phyloP scores from a whole-genome alignment of 768 basidiomycete species.

The Clavulina sp. region DNA sequence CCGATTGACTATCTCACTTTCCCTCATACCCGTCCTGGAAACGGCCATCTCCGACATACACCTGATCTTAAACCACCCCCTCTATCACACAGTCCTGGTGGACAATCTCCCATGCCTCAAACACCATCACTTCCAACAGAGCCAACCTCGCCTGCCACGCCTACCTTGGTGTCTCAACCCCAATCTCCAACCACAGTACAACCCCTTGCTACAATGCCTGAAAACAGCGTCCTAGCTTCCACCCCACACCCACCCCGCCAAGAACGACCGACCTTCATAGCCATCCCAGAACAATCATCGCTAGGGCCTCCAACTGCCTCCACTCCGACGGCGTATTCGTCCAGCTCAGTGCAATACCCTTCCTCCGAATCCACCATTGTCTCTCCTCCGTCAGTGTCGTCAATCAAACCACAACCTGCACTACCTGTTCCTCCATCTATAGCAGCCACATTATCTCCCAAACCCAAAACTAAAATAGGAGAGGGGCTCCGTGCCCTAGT shows the following conservation, averaged over 20 bases:
- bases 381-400: background rate
- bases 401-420: background rate
- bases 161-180: no score
- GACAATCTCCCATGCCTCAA: no score
- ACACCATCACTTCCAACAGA: no score
- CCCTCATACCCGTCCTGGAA: no score
- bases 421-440: background rate
- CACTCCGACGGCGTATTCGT: background rate
- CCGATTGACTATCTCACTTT: no score
- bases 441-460: no score
- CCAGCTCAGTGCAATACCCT: background rate
- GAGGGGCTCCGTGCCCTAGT: slow-evolving; percentile 11
- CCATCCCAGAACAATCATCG: no score
- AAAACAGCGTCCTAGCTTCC: background rate
- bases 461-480: background rate
- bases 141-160: no score
- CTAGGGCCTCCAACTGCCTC: background rate
- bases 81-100: no score
- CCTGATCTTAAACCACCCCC: no score
- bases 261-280: no score
- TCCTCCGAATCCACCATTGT: background rate
- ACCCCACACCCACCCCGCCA: background rate
- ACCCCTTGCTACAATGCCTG: background rate
- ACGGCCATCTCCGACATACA: no score
- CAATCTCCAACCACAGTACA: background rate